Percentiles rank a stretch among this genome's conserved stretches.
These are phyloP conservation scores for Blastocystis sp. DNA, from an alignment of 352 stramenopile species.

Conservation along the genomic window DNA sequence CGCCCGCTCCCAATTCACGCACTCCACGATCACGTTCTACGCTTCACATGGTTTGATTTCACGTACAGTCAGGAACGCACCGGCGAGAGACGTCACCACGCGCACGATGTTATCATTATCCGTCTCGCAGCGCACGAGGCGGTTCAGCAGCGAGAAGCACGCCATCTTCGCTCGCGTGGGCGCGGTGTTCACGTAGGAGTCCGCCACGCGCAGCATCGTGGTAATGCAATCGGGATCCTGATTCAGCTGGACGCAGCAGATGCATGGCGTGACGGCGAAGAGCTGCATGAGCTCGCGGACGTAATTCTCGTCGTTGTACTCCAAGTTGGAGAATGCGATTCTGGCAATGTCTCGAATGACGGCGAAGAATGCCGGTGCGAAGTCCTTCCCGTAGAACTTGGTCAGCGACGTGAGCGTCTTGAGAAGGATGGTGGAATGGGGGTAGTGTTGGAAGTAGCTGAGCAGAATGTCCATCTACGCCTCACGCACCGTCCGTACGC, in stretches of 20 bases:
- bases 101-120: background rate
- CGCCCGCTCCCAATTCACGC: constrained; percentile 12
- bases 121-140: background rate
- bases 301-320: constrained; percentile 7
- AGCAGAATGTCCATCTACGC: background rate
- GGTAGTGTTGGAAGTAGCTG: background rate
- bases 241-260: background rate
- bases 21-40: constrained; percentile 14
- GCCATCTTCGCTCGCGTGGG: constrained; percentile 11
- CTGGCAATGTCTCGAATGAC: background rate
- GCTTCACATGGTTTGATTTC: background rate
- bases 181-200: background rate
- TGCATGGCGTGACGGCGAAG: background rate
- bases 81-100: background rate
- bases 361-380: background rate
- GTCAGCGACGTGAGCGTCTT: background rate
- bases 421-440: background rate
- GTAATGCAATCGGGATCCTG: background rate
- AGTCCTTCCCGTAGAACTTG: background rate
- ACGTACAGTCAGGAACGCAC: background rate
- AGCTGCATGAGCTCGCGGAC: constrained; percentile 12
- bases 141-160: constrained; percentile 17
- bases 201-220: background rate
- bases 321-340: background rate
- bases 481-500: background rate